Evolutionary conservation across 2,329 filamentous ascomycete genomes (phyloP), one percentile per base, ranked within the genome.

Genomic region (Arthrobotrys musiformis): DNA sequence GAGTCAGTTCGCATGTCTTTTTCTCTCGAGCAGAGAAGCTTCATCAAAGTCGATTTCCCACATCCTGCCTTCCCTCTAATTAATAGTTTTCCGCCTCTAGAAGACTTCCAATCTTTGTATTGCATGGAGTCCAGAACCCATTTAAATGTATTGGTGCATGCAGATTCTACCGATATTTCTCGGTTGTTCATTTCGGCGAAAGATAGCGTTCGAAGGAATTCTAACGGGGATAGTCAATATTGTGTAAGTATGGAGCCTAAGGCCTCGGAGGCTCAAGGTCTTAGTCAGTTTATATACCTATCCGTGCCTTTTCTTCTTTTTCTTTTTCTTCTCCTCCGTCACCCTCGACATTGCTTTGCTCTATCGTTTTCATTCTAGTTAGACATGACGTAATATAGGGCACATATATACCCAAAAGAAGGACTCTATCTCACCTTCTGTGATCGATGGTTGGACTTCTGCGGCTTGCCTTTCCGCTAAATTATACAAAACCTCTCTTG

Each of bases 21-120:
- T 15, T 22, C 44, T 24, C 24, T 24, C 13, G 17, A 2, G 5
- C 11, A 48, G 13, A 48, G 22, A 26, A n/a, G 24, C 42, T 73
- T 79, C 13, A 50, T 35, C 5, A 79, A 37, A 4, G 77, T 78
- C 1, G 70, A 77, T 35, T 79, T 79, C 28, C 77, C 78, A 22
- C 70, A 79, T 33, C 77, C 77, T 17, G 78, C 70, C 30, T 79
- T 79, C 15, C 75, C 77, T 19, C 63, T 30, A 8, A 79, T 30
- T 56, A 62, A 64, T 30, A 79, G 30, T 11, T 52, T 52, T 8
- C 15, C 24, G 15, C 35, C 35, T 15, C 9, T 9, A 40, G 54
- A 22, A 1, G 30, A 9, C 40, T 26, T 37, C 54, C 54, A 40
- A 22, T 19, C 11, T 17, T n/a, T 22, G 37, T 58, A 58, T 35